Base-by-base conservation (phyloP, 1,284 basidiomycete genomes). In the Xanthoconium separans region DNA sequence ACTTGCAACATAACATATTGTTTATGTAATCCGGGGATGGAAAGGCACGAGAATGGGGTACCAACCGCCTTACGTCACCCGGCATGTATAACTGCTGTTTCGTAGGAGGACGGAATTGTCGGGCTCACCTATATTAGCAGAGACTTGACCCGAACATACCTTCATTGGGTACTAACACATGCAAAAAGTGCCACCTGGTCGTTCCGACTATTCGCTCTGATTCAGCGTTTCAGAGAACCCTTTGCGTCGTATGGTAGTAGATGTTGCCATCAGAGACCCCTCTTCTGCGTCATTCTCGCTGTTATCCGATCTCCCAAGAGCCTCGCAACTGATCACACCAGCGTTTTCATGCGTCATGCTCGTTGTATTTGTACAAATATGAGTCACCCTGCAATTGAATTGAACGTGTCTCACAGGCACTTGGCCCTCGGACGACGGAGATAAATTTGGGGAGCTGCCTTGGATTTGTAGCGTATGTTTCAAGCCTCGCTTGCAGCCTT, bases 21-120 rank as follows among this genome's bases (percentile, higher is more conserved):
- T 6, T 55, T 65, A 68, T 27, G 49, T 71, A 69, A 68, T 66
- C 60, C 55, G 65, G 68, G 65, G 65, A 42, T 33, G 40, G 4
- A 37, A 44, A 53, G 50, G 47, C 43, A 54, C 51, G 24, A 16
- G 31, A 50, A 53, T 54, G 51, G 56, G 58, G 46, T 27, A 44
- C 34, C 9, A 27, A 27, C 45, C 12, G 20, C 39, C 50, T 49
- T 50, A 59, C 42, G 56, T 63, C 47, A 60, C 12, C 18, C 20
- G 22, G 3, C 4, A 22, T 22, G 22, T 2, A 22, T 22, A 22
- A 22, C 22, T 22, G 22, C 7, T 27, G 27, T 6, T 27, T 44
- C 51, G 60, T 63, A 50, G 29, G 36, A 50, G 60, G 42, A 36
- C 52, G 65, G 63, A 37, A 53, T 59, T 57, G 57, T 24, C 11